Evolutionary conservation across 768 basidiomycete species (phyloP).

Genomic region (Nidularia sp.): DNA sequence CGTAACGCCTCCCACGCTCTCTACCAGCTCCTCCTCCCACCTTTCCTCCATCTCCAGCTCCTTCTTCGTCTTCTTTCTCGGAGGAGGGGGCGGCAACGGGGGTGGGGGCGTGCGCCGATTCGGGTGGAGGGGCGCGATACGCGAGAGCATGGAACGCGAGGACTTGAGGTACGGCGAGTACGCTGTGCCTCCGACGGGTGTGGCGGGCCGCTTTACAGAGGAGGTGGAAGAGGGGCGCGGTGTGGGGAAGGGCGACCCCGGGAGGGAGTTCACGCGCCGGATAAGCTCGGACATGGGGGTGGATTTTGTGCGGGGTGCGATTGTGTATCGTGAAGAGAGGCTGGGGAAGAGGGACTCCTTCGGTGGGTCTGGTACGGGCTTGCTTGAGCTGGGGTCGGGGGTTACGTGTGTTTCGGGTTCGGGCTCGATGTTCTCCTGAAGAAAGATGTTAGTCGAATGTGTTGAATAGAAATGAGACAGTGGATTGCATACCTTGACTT

Average conservation of each 20-base stretch:
- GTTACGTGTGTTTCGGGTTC: constrained; percentile 4
- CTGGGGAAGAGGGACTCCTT: constrained; percentile 11
- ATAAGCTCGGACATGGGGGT: constrained; percentile 77
- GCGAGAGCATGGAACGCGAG: constrained; percentile 55
- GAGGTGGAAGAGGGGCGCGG: constrained; percentile 5
- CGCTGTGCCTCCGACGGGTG: constrained; percentile 26
- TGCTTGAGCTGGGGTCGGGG: constrained; percentile 5
- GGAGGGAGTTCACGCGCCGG: constrained; percentile 62
- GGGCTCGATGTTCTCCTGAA: constrained; percentile 23
- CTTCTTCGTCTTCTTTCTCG: constrained; percentile 78
- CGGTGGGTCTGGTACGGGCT: constrained; percentile 10
- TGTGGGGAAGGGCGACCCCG: constrained; percentile 53
- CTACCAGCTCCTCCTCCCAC: constrained; percentile 78
- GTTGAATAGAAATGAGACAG: not conserved
- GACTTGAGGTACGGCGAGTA: constrained; percentile 68
- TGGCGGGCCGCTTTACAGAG: constrained; percentile 6
- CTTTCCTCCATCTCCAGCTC: constrained; percentile 70
- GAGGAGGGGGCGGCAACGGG: constrained; percentile 64
- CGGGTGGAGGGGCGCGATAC: constrained; percentile 74
- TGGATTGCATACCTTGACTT: constrained; percentile 13
- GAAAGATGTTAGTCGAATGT: constrained; percentile 2
- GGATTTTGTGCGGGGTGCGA: constrained; percentile 44
- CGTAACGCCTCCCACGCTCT: constrained; percentile 66
- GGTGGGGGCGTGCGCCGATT: constrained; percentile 73
- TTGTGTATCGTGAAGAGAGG: constrained; percentile 35